A percentile compares a stretch with the other conserved stretches of the same genome.
These are phyloP conservation scores for Hypholoma fasciculare DNA, from an alignment of 768 basidiomycete species.

Conservation along the genomic window DNA sequence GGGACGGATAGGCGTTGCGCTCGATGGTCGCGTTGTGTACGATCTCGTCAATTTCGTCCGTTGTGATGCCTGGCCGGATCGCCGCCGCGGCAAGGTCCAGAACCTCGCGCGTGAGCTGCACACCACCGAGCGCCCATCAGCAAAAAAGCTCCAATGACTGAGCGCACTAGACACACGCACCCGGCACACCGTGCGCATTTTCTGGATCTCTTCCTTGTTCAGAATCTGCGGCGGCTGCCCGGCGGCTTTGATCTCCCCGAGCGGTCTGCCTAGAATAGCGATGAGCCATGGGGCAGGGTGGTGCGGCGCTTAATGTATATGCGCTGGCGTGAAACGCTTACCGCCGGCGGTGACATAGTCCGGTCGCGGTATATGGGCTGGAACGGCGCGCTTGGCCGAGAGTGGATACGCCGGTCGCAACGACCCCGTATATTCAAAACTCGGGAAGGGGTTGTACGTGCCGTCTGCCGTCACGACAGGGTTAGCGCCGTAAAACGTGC, in stretches of 20 bases:
- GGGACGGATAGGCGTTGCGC: conserved; percentile 90
- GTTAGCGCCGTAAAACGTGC: not conserved
- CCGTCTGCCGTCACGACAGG: conserved; percentile 47
- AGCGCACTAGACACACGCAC: conserved; percentile 43
- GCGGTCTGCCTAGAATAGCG: conserved; percentile 49
- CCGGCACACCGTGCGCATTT: conserved; percentile 83
- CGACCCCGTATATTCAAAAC: conserved; percentile 75
- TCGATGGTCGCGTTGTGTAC: conserved; percentile 92
- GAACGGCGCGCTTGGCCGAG: conserved; percentile 72
- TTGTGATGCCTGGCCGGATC: conserved; percentile 90
- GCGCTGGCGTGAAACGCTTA: conserved; percentile 22
- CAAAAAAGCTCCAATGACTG: not conserved
- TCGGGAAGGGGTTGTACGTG: conserved; percentile 78
- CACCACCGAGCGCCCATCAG: not conserved
- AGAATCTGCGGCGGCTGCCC: conserved; percentile 70
- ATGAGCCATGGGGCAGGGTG: conserved; percentile 4
- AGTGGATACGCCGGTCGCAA: conserved; percentile 88
- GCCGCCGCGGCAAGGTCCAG: conserved; percentile 88
- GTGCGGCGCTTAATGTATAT: not conserved
- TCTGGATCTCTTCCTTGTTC: conserved; percentile 75
- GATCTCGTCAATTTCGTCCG: conserved; percentile 91
- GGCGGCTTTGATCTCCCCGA: conserved; percentile 53
- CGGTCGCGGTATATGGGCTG: conserved; percentile 80
- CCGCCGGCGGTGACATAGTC: conserved; percentile 75
- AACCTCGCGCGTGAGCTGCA: conserved; percentile 86